Conservation (phyloP, 768 basidiomycete species). For the Saitozyma sp. region DNA sequence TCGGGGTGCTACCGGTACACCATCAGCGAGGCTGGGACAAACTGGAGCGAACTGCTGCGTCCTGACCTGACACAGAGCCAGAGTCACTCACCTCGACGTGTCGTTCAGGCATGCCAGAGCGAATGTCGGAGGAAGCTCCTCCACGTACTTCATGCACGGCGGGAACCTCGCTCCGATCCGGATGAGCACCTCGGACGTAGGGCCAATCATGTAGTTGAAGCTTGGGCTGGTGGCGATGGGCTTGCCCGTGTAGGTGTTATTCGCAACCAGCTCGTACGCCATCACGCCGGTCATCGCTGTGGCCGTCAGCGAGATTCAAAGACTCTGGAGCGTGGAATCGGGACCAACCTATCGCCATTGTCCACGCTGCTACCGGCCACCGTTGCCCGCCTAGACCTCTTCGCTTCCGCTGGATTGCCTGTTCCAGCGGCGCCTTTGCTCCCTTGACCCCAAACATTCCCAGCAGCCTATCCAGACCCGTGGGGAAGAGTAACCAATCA, state of each 20-base stretch:
- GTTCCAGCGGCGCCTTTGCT: slow-evolving; percentile 56
- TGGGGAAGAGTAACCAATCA: slow-evolving; percentile 33
- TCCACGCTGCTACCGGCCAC: slow-evolving; percentile 73
- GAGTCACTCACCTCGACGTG: slow-evolving; percentile 62
- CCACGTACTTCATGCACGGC: slow-evolving; percentile 54
- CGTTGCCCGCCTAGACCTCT: slow-evolving; percentile 79
- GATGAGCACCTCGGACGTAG: slow-evolving; percentile 78
- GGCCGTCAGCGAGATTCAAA: slow-evolving; percentile 53
- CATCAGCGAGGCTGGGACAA: background rate
- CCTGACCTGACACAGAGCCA: background rate
- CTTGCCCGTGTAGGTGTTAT: slow-evolving; percentile 72
- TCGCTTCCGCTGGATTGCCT: slow-evolving; percentile 84
- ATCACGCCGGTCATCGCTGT: slow-evolving; percentile 70
- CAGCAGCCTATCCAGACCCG: slow-evolving; percentile 38
- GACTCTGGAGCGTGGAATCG: background rate
- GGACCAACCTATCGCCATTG: slow-evolving; percentile 57
- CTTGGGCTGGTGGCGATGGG: slow-evolving; percentile 73
- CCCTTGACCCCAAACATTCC: slow-evolving; percentile 28
- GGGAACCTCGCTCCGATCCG: slow-evolving; percentile 88
- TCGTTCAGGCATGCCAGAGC: slow-evolving; percentile 68
- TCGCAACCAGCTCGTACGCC: slow-evolving; percentile 81
- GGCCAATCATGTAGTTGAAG: slow-evolving; percentile 63
- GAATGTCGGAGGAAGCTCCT: slow-evolving; percentile 28
- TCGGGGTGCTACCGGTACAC: slow-evolving; percentile 57
- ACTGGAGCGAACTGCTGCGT: background rate